phyloP scores from a whole-genome alignment of 768 basidiomycete genomes.

The Pulveroboletus ravenelii region DNA sequence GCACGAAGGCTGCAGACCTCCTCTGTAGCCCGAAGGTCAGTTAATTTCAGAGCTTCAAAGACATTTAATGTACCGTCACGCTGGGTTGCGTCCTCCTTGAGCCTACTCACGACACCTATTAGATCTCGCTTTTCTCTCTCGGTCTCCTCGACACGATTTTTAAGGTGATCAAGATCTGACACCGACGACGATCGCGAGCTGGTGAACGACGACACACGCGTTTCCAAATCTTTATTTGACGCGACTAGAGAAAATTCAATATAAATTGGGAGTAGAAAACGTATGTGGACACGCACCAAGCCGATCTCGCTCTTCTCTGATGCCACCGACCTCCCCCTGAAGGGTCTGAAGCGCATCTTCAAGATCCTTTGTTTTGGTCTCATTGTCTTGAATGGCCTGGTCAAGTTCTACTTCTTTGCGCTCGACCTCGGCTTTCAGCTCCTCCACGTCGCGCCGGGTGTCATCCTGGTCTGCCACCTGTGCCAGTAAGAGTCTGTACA shows the following conservation, averaged over 20 bases:
- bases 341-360: slow-evolving; percentile 48
- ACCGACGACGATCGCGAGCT: slow-evolving; percentile 60
- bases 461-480: slow-evolving; percentile 54
- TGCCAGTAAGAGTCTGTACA: slow-evolving; percentile 59
- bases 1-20: slow-evolving; percentile 65
- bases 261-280: not conserved
- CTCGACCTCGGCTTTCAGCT: slow-evolving; percentile 59
- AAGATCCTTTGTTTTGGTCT: slow-evolving; percentile 53
- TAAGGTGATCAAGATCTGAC: slow-evolving; percentile 53
- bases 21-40: slow-evolving; percentile 38
- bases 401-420: slow-evolving; percentile 80
- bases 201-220: slow-evolving; percentile 52
- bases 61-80: slow-evolving; percentile 57
- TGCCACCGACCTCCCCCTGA: slow-evolving; percentile 50
- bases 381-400: slow-evolving; percentile 76
- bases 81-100: slow-evolving; percentile 70
- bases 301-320: slow-evolving; percentile 61
- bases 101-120: slow-evolving; percentile 72
- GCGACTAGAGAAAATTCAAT: slow-evolving; percentile 34
- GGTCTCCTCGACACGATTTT: slow-evolving; percentile 61
- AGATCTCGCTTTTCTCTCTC: slow-evolving; percentile 92
- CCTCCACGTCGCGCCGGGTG: slow-evolving; percentile 62
- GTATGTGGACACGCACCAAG: slow-evolving; percentile 47
- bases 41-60: not conserved
- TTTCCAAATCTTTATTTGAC: slow-evolving; percentile 45